Percentiles rank a stretch among this genome's conserved stretches.
phyloP scores from a whole-genome alignment of 169 alveolate species.

The Plasmodium gallinaceum region DNA sequence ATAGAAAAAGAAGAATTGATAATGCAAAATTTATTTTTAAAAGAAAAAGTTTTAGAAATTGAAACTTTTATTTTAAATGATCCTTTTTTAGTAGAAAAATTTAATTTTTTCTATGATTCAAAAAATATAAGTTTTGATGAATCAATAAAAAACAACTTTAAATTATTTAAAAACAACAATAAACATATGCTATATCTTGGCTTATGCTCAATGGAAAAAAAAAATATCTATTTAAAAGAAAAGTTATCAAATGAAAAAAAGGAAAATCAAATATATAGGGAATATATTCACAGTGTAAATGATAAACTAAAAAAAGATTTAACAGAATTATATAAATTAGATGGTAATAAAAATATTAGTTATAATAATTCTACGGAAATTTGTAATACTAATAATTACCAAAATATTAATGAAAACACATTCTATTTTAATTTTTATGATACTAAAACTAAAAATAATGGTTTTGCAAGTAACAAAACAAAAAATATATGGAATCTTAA shows the following conservation, averaged over 20 bases:
- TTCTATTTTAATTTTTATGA: background rate
- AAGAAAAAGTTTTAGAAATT: constrained; percentile 67
- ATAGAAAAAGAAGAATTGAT: constrained; percentile 41
- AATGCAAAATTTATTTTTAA: constrained; percentile 40
- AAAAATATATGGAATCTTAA: constrained; percentile 13
- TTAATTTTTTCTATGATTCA: constrained; percentile 15
- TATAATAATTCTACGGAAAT: constrained; percentile 6
- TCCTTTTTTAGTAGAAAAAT: constrained; percentile 76
- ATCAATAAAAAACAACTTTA: constrained; percentile 12
- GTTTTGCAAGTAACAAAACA: background rate
- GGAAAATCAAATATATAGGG: constrained; percentile 9
- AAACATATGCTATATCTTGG: constrained; percentile 6
- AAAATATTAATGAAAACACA: constrained; percentile 4
- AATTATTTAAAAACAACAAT: constrained; percentile 33
- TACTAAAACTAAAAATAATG: background rate
- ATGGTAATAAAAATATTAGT: constrained; percentile 7
- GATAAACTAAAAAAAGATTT: constrained; percentile 30
- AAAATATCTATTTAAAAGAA: constrained; percentile 22
- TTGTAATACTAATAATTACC: constrained; percentile 2
- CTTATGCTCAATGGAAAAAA: constrained; percentile 40
- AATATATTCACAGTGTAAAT: constrained; percentile 17
- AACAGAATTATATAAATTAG: constrained; percentile 20
- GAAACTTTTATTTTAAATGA: constrained; percentile 76
- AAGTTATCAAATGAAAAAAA: constrained; percentile 54
- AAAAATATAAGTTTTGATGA: constrained; percentile 5